Evolutionary conservation across 768 basidiomycete species (phyloP), one percentile per base, ranked within the genome.

Genomic region (Strobilomyces echinocephalus): DNA sequence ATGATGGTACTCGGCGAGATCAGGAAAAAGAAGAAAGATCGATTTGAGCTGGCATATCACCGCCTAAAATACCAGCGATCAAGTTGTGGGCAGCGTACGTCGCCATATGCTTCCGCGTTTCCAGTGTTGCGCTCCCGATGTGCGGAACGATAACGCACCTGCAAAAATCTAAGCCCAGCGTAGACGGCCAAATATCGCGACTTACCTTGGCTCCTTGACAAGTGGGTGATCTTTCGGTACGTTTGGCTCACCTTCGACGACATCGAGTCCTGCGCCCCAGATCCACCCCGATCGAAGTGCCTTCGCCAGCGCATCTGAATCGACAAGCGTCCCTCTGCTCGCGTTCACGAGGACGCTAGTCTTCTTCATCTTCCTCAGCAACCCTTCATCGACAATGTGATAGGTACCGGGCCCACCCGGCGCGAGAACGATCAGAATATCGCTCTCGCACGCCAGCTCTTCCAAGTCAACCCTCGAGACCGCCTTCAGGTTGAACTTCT

Each of bases 231-330:
- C 85, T 3, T 72, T 67, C 1, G 70, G 61, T 26, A 99, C 76
- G 42, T 85, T 69, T 0, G 95, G 95, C 67, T 98, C 95, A 18
- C 93, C 93, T 59, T 93, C 91, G 8, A 97, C 84, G 34, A 98
- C 95, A 68, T 99, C 95, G 11, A 99, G 62, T 0, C 92, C 95
- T 0, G 97, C 97, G 21, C 84, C 94, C 79, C 87, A 95, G 21
- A 99, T 88, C 82, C 86, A 85, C 3, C 79, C 79, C 55, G 87
- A 82, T 43, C 74, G 67, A 40, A 98, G 71, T 2, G 95, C 95
- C 55, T 77, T 81, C 2, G 87, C 88, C 9, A 99, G 77, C 12
- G 95, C 95, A 45, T 88, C 83, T 1, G 90, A 91, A 67, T 99
- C 93, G 8, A 99, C 90, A 14, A 97, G 71, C 1, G 90, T 83